Percentiles rank a stretch among this genome's conserved stretches.
These are phyloP conservation scores for Hordeum vulgare DNA, from an alignment of 176 grass and related monocot genomes.

Conservation along the genomic window MorexV3_pseudomolecules_assembly NC_058524.1:14510008-14510507, in stretches of 20 bases:
- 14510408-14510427: neutral
- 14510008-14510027: too few species aligned
- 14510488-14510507: neutral
- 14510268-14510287: accelerated
- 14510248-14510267: accelerated
- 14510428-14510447: neutral
- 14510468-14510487: slow-evolving; percentile 28
- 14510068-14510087: slow-evolving; percentile 11
- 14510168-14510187: neutral
- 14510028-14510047: slow-evolving; percentile 8
- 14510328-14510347: too few species aligned
- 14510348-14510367: too few species aligned
- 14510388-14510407: slow-evolving; percentile 4
- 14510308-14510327: neutral
- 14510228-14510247: neutral
- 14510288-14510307: accelerated
- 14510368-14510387: neutral
- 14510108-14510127: neutral
- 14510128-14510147: slow-evolving; percentile 5
- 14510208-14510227: neutral
- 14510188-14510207: neutral
- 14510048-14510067: neutral
- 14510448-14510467: neutral
- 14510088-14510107: slow-evolving; percentile 10
- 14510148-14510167: neutral